phyloP scores from a whole-genome alignment of 805 yeast genomes.

The Monosporozyma aquatica region DNA sequence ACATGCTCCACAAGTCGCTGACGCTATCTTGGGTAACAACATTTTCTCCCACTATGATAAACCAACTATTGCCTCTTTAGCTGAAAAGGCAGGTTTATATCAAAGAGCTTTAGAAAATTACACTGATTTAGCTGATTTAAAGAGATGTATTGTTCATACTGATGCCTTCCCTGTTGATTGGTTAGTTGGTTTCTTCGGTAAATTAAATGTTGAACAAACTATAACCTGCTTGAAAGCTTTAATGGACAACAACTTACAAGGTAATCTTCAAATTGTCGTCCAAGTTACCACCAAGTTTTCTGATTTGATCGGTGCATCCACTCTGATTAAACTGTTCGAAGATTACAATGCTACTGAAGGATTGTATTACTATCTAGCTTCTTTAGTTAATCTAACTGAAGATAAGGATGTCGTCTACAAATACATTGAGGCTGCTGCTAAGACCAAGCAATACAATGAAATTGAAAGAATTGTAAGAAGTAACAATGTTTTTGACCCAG shows the following conservation, averaged over 20 bases:
- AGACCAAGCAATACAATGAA: conserved; percentile 81
- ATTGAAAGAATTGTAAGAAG: conserved; percentile 93
- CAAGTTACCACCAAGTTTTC: conserved; percentile 96
- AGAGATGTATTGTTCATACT: conserved; percentile 87
- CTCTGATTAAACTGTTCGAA: conserved; percentile 84
- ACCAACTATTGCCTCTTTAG: conserved; percentile 80
- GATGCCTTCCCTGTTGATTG: conserved; percentile 81
- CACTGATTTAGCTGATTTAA: conserved; percentile 89
- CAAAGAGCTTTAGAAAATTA: conserved; percentile 96
- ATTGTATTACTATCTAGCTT: conserved; percentile 83
- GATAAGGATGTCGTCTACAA: conserved; percentile 94
- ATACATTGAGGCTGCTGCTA: conserved; percentile 90
- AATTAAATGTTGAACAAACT: conserved; percentile 88
- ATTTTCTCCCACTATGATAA: conserved; percentile 95
- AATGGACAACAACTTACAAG: conserved; percentile 68
- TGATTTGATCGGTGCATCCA: conserved; percentile 80
- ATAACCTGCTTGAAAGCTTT: conserved; percentile 80
- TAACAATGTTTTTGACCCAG: conserved; percentile 90
- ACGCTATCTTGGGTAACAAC: conserved; percentile 90
- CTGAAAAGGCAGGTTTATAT: conserved; percentile 92
- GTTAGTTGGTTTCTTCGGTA: conserved; percentile 88
- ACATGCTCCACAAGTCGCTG: conserved; percentile 99
- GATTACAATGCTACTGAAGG: conserved; percentile 91
- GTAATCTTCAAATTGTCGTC: conserved; percentile 83
- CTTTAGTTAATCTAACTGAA: conserved; percentile 86